phyloP scores from a whole-genome alignment of 2,329 filamentous ascomycete genomes.

The Penicillium sp. region DNA sequence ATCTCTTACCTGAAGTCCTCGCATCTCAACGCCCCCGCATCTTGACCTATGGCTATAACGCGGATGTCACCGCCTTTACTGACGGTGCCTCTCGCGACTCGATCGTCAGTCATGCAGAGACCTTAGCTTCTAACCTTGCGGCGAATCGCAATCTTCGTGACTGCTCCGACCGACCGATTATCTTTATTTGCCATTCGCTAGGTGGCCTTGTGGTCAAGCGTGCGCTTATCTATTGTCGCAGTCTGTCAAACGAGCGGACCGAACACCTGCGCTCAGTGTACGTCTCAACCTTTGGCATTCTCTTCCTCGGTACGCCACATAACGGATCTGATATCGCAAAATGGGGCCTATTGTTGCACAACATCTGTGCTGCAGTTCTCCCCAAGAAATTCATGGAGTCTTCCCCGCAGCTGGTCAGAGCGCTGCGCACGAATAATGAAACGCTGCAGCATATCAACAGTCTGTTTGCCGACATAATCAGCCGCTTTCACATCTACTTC shows the following conservation, averaged over 20 bases:
- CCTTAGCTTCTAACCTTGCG: slow-evolving; percentile 62
- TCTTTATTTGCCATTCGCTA: slow-evolving; percentile 74
- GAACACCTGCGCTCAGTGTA: slow-evolving; percentile 68
- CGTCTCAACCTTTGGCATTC: slow-evolving; percentile 72
- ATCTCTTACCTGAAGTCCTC: slow-evolving; percentile 64
- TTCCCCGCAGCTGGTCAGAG: slow-evolving; percentile 67
- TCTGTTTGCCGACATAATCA: slow-evolving; percentile 70
- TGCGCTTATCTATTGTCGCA: slow-evolving; percentile 66
- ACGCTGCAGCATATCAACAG: slow-evolving; percentile 72
- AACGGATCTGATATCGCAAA: slow-evolving; percentile 67
- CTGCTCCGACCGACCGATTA: slow-evolving; percentile 64
- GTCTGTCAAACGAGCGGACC: slow-evolving; percentile 58
- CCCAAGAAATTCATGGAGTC: slow-evolving; percentile 67
- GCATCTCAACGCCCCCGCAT: slow-evolving; percentile 61
- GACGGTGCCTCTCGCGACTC: slow-evolving; percentile 62
- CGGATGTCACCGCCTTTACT: slow-evolving; percentile 57
- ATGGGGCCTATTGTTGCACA: slow-evolving; percentile 68
- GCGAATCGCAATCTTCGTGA: slow-evolving; percentile 58
- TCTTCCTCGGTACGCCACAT: slow-evolving; percentile 78
- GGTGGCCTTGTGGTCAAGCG: slow-evolving; percentile 73
- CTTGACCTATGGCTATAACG: slow-evolving; percentile 73
- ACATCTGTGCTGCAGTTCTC: slow-evolving; percentile 64
- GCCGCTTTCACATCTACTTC: slow-evolving; percentile 72
- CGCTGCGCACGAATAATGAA: slow-evolving; percentile 72
- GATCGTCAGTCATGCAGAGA: slow-evolving; percentile 71